Evolutionary conservation across 2,329 filamentous ascomycete species (phyloP).

Genomic region (Fusarium torreyae): DNA sequence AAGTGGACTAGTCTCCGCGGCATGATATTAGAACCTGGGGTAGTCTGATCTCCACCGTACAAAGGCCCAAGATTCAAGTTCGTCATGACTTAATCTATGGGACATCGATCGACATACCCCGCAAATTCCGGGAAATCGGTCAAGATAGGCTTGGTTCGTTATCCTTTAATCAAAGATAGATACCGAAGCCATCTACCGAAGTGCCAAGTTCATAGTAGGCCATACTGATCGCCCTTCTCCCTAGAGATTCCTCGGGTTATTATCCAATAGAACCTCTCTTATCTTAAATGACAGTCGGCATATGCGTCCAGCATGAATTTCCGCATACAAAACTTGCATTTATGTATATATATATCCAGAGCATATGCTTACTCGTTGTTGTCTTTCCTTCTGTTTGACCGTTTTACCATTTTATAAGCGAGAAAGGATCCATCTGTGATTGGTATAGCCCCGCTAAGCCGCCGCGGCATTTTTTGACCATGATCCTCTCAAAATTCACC

Average conservation of each 20-base stretch:
- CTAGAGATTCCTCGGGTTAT: not conserved
- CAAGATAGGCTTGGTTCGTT: too few species aligned
- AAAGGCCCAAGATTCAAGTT: not conserved
- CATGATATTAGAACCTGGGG: not conserved
- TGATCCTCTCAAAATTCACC: conserved; percentile 9
- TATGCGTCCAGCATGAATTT: too few species aligned
- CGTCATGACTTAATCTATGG: not conserved
- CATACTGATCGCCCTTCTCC: not conserved
- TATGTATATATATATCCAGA: not conserved
- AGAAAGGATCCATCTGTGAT: rapidly evolving
- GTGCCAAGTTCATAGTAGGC: not conserved
- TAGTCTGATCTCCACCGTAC: not conserved
- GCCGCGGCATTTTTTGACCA: not conserved
- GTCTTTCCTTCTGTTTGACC: too few species aligned
- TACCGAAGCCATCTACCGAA: not conserved
- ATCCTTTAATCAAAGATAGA: not conserved
- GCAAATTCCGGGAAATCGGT: not conserved
- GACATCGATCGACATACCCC: not conserved
- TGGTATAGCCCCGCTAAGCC: rapidly evolving
- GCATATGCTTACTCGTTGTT: not conserved
- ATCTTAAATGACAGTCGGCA: too few species aligned
- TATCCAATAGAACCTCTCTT: not conserved
- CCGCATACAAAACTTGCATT: too few species aligned
- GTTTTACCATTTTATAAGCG: too few species aligned
- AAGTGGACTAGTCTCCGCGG: conserved; percentile 29